Base-by-base conservation (phyloP, 2,329 filamentous ascomycete genomes). In the Sordariomycetes sp. region DNA sequence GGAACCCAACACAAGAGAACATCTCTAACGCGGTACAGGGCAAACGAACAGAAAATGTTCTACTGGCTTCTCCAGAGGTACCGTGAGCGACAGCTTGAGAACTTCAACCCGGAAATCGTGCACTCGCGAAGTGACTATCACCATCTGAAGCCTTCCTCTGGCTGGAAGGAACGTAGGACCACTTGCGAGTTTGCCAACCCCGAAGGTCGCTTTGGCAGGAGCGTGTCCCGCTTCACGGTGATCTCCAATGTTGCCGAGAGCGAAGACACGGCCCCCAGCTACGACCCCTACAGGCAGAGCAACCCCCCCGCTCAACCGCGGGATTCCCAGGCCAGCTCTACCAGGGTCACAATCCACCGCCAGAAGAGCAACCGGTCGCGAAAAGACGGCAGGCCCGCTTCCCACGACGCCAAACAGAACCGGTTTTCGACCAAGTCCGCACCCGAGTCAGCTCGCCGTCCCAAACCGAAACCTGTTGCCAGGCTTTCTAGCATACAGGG, bases 51-150 rank as follows among this genome's bases (percentile, higher is more conserved):
- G 68, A 96, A 96, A 67, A 80, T 93, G 63, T 97, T 97, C 71
- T 99, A 97, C 71, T 88, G 85, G 71, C 81, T 95, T 22, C 79
- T 99, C 8, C 74, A 87, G 62, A 88, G 87, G 69, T 95, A 96
- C 69, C 83, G 89, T 52, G 86, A 96, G 62, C 85, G 90, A 61
- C 87, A 94, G 64, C 72, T 96, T 1, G 92, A 97, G 68, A 89
- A 96, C 67, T 97, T 94, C 67, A 87, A 87, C 60, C 85, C 86
- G 34, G 82, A 88, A 24, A 75, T 97, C 58, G 83, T 83, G n/a
- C 88, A 94, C 67, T 96, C 93, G 1, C 81, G 87, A 59, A 96
- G 91, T 70, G 93, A 97, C 67, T 94, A 95, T 65, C 93, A 97
- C 66, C 90, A 95, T 66, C 80, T 89, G 43, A 79, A 78, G 59